These are phyloP conservation scores for Blastobotrys muscicola DNA, from an alignment of 805 yeast genomes.

Conservation along the genomic window DNA sequence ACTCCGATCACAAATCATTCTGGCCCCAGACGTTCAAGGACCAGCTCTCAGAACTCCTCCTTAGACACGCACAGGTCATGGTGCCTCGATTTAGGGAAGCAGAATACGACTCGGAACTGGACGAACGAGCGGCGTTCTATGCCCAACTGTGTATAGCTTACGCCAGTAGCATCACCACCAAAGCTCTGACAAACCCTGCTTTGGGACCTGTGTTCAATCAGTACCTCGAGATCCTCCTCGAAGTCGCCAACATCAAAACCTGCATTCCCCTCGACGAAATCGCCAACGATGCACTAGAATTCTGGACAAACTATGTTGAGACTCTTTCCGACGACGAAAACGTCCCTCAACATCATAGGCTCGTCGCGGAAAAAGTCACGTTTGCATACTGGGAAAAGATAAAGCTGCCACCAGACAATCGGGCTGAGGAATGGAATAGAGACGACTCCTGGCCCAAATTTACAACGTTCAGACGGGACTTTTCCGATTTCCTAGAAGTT, in stretches of 20 bases:
- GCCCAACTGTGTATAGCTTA: conserved; percentile 7
- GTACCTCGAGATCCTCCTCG: background rate
- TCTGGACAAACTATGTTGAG: conserved; percentile 28
- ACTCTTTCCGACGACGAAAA: conserved; percentile 23
- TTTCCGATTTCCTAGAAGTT: conserved; percentile 67
- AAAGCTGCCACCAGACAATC: conserved; percentile 27
- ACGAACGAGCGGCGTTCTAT: conserved; percentile 8
- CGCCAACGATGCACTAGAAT: conserved; percentile 26
- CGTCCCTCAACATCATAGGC: background rate
- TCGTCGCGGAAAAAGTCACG: conserved; percentile 35
- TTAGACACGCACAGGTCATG: background rate
- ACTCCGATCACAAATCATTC: conserved; percentile 2
- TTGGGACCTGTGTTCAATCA: background rate
- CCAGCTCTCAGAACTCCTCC: conserved; percentile 6
- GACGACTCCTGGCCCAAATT: conserved; percentile 44
- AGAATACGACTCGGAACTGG: conserved; percentile 4
- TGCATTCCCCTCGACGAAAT: conserved; percentile 13
- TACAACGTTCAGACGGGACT: conserved; percentile 57
- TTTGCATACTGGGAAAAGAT: conserved; percentile 61
- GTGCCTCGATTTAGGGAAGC: background rate
- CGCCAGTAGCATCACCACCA: background rate
- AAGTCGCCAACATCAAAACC: conserved; percentile 9
- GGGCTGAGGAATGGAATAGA: conserved; percentile 21
- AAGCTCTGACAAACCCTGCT: background rate
- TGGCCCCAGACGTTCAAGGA: conserved; percentile 12